A percentile compares a stretch with the other conserved stretches of the same genome.
Evolutionary conservation across 2,329 filamentous ascomycete genomes (phyloP).

Genomic region (Aspergillus floridensis): DNA sequence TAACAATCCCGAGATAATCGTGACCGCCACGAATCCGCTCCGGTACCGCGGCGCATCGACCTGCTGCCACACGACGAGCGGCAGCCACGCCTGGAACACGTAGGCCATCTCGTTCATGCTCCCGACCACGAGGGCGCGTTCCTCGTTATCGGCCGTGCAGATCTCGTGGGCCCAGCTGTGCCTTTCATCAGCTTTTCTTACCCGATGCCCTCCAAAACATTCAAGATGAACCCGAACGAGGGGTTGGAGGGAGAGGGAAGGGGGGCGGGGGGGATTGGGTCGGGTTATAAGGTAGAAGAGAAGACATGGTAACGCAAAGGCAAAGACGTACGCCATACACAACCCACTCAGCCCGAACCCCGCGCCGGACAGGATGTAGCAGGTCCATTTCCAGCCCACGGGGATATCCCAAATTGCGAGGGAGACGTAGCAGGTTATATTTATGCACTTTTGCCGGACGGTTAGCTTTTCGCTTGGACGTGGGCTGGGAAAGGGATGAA

Average conservation of each 20-base stretch:
- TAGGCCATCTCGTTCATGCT: conserved; percentile 69
- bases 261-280: too few species aligned
- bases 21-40: conserved; percentile 60
- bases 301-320: background rate
- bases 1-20: conserved; percentile 49
- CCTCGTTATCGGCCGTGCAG: conserved; percentile 59
- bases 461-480: background rate
- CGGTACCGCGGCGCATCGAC: conserved; percentile 59
- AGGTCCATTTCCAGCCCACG: conserved; percentile 61
- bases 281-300: background rate
- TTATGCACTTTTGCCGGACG: conserved; percentile 25
- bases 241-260: too few species aligned
- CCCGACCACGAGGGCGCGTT: conserved; percentile 63
- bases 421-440: conserved; percentile 45
- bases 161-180: conserved; percentile 55
- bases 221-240: too few species aligned
- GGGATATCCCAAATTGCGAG: conserved; percentile 53
- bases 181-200: background rate
- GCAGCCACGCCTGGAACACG: conserved; percentile 68
- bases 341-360: conserved; percentile 50
- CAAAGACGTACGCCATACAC: conserved; percentile 46
- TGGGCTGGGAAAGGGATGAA: too few species aligned
- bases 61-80: conserved; percentile 64
- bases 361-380: conserved; percentile 55
- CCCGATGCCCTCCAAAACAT: background rate